These are phyloP conservation scores for Orbilia brochopaga DNA, from an alignment of 2,329 filamentous ascomycete genomes.

Conservation along the genomic window DNA sequence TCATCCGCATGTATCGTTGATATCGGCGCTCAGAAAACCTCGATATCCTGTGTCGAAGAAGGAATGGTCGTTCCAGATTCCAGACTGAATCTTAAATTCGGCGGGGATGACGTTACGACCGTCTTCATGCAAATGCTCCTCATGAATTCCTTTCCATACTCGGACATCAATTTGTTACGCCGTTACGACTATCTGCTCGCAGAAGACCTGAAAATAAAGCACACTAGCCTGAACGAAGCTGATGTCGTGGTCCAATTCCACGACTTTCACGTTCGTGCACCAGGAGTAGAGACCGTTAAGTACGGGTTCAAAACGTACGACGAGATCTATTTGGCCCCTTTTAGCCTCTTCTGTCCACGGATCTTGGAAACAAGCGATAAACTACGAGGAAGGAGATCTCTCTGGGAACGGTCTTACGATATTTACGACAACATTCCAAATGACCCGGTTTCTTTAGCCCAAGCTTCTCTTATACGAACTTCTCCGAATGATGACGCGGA, in stretches of 20 bases:
- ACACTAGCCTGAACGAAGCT: constrained; percentile 87
- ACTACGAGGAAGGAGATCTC: constrained; percentile 75
- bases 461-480: constrained; percentile 69
- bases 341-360: constrained; percentile 85
- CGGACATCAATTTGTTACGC: constrained; percentile 87
- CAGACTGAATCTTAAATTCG: constrained; percentile 90
- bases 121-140: constrained; percentile 98
- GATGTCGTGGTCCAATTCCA: constrained; percentile 86
- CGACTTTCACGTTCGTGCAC: constrained; percentile 87
- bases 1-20: constrained; percentile 94
- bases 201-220: constrained; percentile 92
- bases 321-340: constrained; percentile 88
- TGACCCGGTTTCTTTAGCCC: constrained; percentile 84
- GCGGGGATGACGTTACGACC: constrained; percentile 89
- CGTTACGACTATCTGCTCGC: constrained; percentile 92
- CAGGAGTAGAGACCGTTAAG: constrained; percentile 86
- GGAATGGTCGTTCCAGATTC: constrained; percentile 95
- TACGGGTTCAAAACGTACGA: constrained; percentile 98
- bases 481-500: constrained; percentile 56
- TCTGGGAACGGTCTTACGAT: constrained; percentile 88
- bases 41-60: constrained; percentile 94
- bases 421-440: constrained; percentile 92
- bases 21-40: constrained; percentile 95
- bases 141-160: constrained; percentile 92
- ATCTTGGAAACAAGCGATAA: constrained; percentile 86